These are phyloP conservation scores for Fusarium tupiense DNA, from an alignment of 2,329 filamentous ascomycete genomes.

Conservation along the genomic window DNA sequence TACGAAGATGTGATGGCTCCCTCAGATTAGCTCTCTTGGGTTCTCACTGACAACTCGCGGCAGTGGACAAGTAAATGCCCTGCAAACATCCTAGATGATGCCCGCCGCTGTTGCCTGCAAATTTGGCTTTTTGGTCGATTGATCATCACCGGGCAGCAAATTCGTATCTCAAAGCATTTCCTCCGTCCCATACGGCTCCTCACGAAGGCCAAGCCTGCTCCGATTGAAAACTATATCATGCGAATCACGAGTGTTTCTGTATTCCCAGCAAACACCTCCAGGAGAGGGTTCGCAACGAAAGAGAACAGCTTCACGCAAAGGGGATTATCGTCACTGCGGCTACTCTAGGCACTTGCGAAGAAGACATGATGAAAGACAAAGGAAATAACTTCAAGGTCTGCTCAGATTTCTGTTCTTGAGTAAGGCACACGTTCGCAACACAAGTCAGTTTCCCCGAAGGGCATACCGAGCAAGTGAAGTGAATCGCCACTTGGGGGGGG, in stretches of 20 bases:
- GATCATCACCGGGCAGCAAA: slow-evolving; percentile 59
- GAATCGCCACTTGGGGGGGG: slow-evolving; percentile 32
- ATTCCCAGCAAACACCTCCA: background rate
- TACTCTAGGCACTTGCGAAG: slow-evolving; percentile 26
- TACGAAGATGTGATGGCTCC: slow-evolving; percentile 45
- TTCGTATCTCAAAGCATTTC: slow-evolving; percentile 21
- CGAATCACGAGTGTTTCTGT: slow-evolving; percentile 45
- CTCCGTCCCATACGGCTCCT: background rate
- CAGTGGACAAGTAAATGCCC: slow-evolving; percentile 11
- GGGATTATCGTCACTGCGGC: slow-evolving; percentile 51
- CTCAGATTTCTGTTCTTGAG: slow-evolving; percentile 64
- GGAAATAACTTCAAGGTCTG: slow-evolving; percentile 38
- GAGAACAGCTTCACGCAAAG: slow-evolving; percentile 34
- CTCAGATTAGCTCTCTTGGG: slow-evolving; percentile 68
- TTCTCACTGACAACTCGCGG: slow-evolving; percentile 62
- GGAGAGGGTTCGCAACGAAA: background rate
- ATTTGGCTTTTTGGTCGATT: slow-evolving; percentile 67
- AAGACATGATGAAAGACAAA: background rate
- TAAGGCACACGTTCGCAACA: slow-evolving; percentile 34
- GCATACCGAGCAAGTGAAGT: slow-evolving; percentile 11
- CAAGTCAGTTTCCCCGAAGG: slow-evolving; percentile 24
- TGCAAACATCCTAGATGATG: slow-evolving; percentile 16
- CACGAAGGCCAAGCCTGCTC: slow-evolving; percentile 53
- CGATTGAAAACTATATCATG: slow-evolving; percentile 63
- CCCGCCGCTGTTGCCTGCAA: slow-evolving; percentile 59